phyloP scores from a whole-genome alignment of 2,329 filamentous ascomycete genomes.

The Piedraia hortae region DNA sequence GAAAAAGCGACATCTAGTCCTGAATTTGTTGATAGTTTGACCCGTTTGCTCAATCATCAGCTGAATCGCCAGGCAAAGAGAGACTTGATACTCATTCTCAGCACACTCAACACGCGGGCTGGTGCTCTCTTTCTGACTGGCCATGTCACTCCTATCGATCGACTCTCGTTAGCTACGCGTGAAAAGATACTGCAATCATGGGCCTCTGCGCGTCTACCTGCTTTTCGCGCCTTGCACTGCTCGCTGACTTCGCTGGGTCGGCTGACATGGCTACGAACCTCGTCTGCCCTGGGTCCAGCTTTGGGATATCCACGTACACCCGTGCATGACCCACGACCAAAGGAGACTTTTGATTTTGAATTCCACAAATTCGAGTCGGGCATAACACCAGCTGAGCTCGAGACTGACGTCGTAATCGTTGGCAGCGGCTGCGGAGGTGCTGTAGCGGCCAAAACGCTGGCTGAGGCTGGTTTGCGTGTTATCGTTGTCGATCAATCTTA shows the following conservation, averaged over 20 bases:
- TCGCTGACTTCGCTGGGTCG: constrained; percentile 27
- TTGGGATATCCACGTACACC: constrained; percentile 31
- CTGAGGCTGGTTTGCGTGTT: constrained; percentile 47
- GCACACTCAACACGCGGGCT: constrained; percentile 24
- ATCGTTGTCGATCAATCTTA: constrained; percentile 64
- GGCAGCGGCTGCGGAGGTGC: constrained; percentile 70
- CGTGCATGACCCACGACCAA: constrained; percentile 24
- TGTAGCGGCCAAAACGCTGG: constrained; percentile 53
- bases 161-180: constrained; percentile 32
- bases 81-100: constrained; percentile 24
- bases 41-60: constrained; percentile 21
- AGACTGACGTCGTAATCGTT: constrained; percentile 61
- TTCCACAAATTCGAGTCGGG: constrained; percentile 29
- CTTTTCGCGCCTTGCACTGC: constrained; percentile 28
- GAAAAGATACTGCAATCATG: constrained; percentile 35
- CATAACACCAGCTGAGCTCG: constrained; percentile 27
- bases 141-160: constrained; percentile 31
- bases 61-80: constrained; percentile 22
- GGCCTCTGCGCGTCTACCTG: constrained; percentile 27
- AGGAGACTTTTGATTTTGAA: constrained; percentile 24
- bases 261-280: constrained; percentile 27
- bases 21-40: constrained; percentile 24
- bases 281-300: constrained; percentile 25
- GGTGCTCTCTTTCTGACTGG: constrained; percentile 41
- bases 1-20: constrained; percentile 19